Conservation (phyloP, 2,329 filamentous ascomycete species). For the Chaetothyriales sp. region DNA sequence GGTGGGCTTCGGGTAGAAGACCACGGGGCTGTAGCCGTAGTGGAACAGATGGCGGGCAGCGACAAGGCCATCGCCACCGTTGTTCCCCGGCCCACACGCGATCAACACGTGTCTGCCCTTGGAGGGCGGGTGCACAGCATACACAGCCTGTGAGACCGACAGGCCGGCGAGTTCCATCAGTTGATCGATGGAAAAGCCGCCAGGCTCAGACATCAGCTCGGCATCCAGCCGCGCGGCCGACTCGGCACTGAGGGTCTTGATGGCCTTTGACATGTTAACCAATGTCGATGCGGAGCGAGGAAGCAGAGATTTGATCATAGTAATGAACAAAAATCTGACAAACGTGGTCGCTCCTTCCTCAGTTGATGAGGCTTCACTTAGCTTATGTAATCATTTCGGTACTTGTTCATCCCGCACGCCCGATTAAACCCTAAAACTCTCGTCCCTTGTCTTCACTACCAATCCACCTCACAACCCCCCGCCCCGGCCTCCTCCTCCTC, state of each 20-base stretch:
- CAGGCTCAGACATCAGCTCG: slow-evolving; percentile 75
- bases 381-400: no score
- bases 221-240: slow-evolving; percentile 78
- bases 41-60: slow-evolving; percentile 82
- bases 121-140: slow-evolving; percentile 60
- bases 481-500: no score
- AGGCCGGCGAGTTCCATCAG: slow-evolving; percentile 93
- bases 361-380: no score
- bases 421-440: no score
- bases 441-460: no score
- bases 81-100: slow-evolving; percentile 74
- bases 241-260: slow-evolving; percentile 67
- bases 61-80: slow-evolving; percentile 80
- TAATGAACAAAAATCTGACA: not conserved
- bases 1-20: slow-evolving; percentile 87
- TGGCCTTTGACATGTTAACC: not conserved
- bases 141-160: slow-evolving; percentile 84
- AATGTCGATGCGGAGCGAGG: not conserved
- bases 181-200: slow-evolving; percentile 85
- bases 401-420: no score
- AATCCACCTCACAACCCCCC: no score
- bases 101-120: slow-evolving; percentile 62
- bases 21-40: slow-evolving; percentile 74
- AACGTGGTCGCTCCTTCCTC: no score
- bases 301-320: not conserved